Evolutionary conservation across 2,329 filamentous ascomycete genomes (phyloP).

Genomic region (Sarocladiaceae sp.): DNA sequence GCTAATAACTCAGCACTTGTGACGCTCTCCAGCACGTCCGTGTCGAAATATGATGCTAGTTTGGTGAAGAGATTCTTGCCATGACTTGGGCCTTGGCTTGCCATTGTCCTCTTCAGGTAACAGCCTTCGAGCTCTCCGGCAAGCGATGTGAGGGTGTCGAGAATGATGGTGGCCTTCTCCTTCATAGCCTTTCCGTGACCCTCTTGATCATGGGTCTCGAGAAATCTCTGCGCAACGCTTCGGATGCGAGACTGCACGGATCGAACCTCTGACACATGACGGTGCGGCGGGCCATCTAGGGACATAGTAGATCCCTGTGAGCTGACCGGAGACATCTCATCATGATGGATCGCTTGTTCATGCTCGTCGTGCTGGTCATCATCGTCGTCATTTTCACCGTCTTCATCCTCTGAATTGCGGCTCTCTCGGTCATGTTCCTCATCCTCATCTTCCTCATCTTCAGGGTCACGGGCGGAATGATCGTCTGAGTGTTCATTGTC

Average conservation of each 20-base stretch:
- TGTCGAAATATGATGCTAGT: conserved; percentile 79
- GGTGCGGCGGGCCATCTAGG: conserved; percentile 47
- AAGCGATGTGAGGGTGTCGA: conserved; percentile 65
- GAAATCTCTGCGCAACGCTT: conserved; percentile 71
- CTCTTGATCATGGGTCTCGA: conserved; percentile 75
- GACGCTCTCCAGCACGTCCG: conserved; percentile 83
- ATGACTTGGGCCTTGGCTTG: conserved; percentile 36
- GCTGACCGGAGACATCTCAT: conserved; percentile 50
- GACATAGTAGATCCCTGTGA: conserved; percentile 63
- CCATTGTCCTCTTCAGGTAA: conserved; percentile 53
- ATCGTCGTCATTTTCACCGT: conserved; percentile 49
- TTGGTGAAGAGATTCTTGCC: conserved; percentile 65
- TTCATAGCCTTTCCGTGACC: conserved; percentile 66
- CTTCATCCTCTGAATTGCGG: conserved; percentile 35
- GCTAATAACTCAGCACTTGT: conserved; percentile 92
- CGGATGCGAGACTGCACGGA: conserved; percentile 63
- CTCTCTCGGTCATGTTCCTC: conserved; percentile 11
- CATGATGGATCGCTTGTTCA: conserved; percentile 15
- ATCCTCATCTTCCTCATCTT: conserved; percentile 19
- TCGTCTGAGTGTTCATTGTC: conserved; percentile 19
- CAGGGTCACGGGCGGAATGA: conserved; percentile 20
- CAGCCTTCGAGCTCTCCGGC: conserved; percentile 65
- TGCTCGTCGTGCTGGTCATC: conserved; percentile 45
- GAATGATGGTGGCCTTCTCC: conserved; percentile 69
- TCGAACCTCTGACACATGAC: conserved; percentile 39